Evolutionary conservation across 1,284 basidiomycete species (phyloP).

Genomic region (Marasmius sp.): DNA sequence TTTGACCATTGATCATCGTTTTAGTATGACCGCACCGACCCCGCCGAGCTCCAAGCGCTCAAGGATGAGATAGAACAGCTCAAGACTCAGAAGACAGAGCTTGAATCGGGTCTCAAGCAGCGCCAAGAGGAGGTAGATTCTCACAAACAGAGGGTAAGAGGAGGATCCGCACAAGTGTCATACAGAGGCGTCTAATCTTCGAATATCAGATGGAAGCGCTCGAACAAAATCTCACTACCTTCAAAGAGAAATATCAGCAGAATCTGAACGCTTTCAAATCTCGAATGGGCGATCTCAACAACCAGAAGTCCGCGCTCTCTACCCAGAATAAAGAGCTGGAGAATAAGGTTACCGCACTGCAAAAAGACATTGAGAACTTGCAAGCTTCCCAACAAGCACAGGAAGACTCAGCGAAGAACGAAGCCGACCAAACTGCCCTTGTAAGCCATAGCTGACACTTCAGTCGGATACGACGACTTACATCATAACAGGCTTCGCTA

Average conservation of each 20-base stretch:
- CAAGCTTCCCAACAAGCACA: slow-evolving; percentile 34
- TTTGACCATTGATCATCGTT: slow-evolving; percentile 7
- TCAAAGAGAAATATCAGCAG: slow-evolving; percentile 32
- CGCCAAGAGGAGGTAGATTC: slow-evolving; percentile 36
- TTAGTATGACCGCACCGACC: slow-evolving; percentile 87
- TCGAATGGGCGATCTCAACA: slow-evolving; percentile 34
- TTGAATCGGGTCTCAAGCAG: slow-evolving; percentile 37
- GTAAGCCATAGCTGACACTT: not conserved
- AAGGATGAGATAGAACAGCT: slow-evolving; percentile 71
- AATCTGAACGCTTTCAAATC: slow-evolving; percentile 30
- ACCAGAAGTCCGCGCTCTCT: slow-evolving; percentile 27
- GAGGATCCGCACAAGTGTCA: slow-evolving; percentile 14
- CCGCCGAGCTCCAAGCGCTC: slow-evolving; percentile 80
- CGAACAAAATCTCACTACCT: slow-evolving; percentile 33
- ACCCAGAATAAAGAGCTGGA: slow-evolving; percentile 37
- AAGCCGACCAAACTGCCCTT: slow-evolving; percentile 31
- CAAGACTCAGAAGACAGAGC: slow-evolving; percentile 41
- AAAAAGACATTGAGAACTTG: slow-evolving; percentile 36
- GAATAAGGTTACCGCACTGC: slow-evolving; percentile 34
- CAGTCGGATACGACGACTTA: not conserved
- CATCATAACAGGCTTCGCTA: slow-evolving; percentile 46
- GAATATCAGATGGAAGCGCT: slow-evolving; percentile 27
- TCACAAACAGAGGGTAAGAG: slow-evolving; percentile 18
- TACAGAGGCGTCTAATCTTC: not conserved
- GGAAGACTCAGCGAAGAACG: not conserved